Base-by-base conservation (phyloP, 305 asterid genomes). In the Plantago coronopus region DNA sequence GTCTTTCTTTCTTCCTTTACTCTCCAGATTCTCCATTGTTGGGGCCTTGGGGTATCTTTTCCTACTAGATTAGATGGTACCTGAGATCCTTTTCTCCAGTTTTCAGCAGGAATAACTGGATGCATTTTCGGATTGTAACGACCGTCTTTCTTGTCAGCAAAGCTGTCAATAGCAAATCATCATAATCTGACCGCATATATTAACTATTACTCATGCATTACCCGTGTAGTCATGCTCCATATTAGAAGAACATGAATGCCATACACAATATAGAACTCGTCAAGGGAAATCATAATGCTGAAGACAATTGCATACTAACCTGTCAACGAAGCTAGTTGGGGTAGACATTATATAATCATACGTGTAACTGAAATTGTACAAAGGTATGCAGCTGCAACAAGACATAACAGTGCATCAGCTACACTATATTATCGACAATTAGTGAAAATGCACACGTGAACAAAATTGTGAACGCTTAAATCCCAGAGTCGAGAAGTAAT, bases 61-160 rank as follows among this genome's bases (percentile, higher is more conserved):
- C 1, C 42, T 7, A 34, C 1, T 34, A 34, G 42, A 15, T 11
- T 10, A 38, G 3, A 10, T 16, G 29, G 59, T 76, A 91, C 98
- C 97, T 91, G 98, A 66, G 98, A 88, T 67, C 98, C 98, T 76
- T 91, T 91, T 78, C 95, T 84, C 98, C 98, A 91, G 76, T 76
- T 74, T 54, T 76, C 73, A 72, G 82, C 89, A 63, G 89, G 88
- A 79, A 91, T 74, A 54, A 74, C 72, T 27, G 95, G 95, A 74
- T 88, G 78, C 98, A 91, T 91, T 81, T 77, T 91, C 14, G 95
- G 97, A 78, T 91, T 91, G 82, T 91, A 88, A 23, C 97, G 96
- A 57, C 91, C 78, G 73, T 86, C 87, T 76, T 84, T 89, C 37
- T 79, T 83, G 76, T 91, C 97, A 72, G 97, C 85, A 77, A 91